Evolutionary conservation across 768 basidiomycete genomes (phyloP).

Genomic region (Podaxis sp.): DNA sequence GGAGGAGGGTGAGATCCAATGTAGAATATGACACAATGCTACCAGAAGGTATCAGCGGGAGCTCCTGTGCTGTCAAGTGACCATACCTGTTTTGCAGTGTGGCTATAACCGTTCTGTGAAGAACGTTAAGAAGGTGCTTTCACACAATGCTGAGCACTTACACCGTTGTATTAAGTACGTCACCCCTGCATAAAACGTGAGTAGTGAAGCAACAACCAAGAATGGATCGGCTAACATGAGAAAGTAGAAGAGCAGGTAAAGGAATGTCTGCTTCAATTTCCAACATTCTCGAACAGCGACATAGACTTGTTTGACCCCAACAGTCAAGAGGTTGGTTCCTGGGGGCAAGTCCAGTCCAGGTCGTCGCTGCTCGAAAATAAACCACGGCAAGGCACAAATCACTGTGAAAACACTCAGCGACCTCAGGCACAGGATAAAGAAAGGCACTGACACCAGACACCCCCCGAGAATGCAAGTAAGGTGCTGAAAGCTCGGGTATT

Average conservation of each 20-base stretch:
- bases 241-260: conserved; percentile 76
- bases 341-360: conserved; percentile 63
- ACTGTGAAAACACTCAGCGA: conserved; percentile 35
- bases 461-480: conserved; percentile 77
- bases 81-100: conserved; percentile 69
- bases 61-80: neutral
- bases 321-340: conserved; percentile 53
- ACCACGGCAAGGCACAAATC: conserved; percentile 72
- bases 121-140: neutral
- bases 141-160: conserved; percentile 28
- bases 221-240: conserved; percentile 51
- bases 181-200: conserved; percentile 47
- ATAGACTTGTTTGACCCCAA: conserved; percentile 70
- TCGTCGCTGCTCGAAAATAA: conserved; percentile 63
- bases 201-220: neutral
- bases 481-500: conserved; percentile 77
- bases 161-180: conserved; percentile 76
- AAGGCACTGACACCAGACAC: conserved; percentile 60
- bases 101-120: conserved; percentile 60
- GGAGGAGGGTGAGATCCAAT: conserved; percentile 62
- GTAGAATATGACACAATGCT: conserved; percentile 75
- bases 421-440: neutral
- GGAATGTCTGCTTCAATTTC: conserved; percentile 69
- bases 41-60: conserved; percentile 3
- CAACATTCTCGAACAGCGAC: conserved; percentile 63